Evolutionary conservation across 108 stramenopile species (phyloP).

Genomic region (Nannochloropsis granulata): DNA sequence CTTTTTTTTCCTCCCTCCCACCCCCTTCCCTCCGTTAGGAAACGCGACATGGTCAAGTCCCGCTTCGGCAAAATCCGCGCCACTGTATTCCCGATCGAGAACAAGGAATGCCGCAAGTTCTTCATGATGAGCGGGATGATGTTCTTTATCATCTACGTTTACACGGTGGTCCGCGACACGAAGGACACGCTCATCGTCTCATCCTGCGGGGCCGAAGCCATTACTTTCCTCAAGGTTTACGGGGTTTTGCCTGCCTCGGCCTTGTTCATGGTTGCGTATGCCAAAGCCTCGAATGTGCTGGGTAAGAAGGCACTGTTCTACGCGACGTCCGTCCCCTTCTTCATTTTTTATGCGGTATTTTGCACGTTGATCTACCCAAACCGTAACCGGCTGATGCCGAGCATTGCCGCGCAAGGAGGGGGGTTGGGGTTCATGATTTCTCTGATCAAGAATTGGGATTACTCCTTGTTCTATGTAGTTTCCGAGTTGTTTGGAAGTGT

Average conservation of each 20-base stretch:
- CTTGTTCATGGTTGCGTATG: conserved; percentile 66
- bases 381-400: conserved; percentile 40
- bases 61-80: conserved; percentile 17
- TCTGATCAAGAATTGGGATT: conserved; percentile 69
- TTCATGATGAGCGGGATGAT: conserved; percentile 78
- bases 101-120: conserved; percentile 71
- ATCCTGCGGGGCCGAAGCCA: conserved; percentile 73
- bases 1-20: background rate
- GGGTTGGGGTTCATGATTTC: conserved; percentile 37
- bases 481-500: conserved; percentile 93
- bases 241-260: conserved; percentile 19
- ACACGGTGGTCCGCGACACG: conserved; percentile 82
- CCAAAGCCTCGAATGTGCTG: conserved; percentile 60
- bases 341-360: conserved; percentile 67
- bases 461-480: conserved; percentile 87
- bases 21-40: background rate
- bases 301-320: conserved; percentile 75
- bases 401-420: conserved; percentile 42
- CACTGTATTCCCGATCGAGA: conserved; percentile 63
- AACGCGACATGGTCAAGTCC: background rate
- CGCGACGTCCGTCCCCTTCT: conserved; percentile 63
- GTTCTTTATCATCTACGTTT: conserved; percentile 93
- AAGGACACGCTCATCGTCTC: conserved; percentile 33
- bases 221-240: conserved; percentile 81
- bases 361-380: conserved; percentile 72